Conservation (phyloP, 495 filamentous ascomycete genomes). For the Glutinoglossum americanum region DNA sequence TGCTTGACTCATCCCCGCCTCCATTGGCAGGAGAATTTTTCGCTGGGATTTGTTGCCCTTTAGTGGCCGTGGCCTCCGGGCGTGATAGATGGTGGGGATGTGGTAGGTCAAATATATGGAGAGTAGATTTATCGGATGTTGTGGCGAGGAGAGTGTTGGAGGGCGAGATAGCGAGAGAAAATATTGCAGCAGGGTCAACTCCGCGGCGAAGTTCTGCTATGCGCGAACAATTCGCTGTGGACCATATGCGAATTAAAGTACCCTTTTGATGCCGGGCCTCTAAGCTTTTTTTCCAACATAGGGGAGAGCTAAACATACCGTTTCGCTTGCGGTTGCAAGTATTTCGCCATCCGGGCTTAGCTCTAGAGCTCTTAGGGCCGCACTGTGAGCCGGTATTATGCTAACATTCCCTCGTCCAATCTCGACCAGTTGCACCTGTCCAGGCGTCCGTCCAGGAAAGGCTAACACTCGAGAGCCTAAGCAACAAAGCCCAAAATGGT, state of each 20-base stretch:
- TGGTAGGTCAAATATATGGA: conserved; percentile 74
- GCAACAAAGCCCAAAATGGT: conserved; percentile 61
- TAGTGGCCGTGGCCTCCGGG: conserved; percentile 1
- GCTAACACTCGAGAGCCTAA: conserved; percentile 48
- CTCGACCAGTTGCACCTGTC: conserved; percentile 85
- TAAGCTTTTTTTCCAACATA: background rate
- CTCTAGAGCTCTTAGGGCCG: conserved; percentile 54
- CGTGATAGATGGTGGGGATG: conserved; percentile 9
- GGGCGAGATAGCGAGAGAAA: conserved; percentile 70
- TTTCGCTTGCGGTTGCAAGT: conserved; percentile 79
- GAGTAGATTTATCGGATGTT: conserved; percentile 89
- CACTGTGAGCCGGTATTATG: conserved; percentile 81
- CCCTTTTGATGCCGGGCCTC: conserved; percentile 28
- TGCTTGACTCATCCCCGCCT: conserved; percentile 24
- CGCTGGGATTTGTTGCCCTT: background rate
- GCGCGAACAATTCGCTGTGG: conserved; percentile 53
- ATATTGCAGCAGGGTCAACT: conserved; percentile 70
- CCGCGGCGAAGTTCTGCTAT: conserved; percentile 71
- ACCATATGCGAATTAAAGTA: conserved; percentile 69
- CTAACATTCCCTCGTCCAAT: conserved; percentile 63
- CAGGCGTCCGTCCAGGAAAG: conserved; percentile 65
- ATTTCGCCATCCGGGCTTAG: conserved; percentile 63
- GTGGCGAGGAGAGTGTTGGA: conserved; percentile 58
- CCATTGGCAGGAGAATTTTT: background rate
- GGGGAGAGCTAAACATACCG: conserved; percentile 22